Conservation (phyloP, 2,329 filamentous ascomycete species). For the Xenosphaeropsis pyriputrescens region DNA sequence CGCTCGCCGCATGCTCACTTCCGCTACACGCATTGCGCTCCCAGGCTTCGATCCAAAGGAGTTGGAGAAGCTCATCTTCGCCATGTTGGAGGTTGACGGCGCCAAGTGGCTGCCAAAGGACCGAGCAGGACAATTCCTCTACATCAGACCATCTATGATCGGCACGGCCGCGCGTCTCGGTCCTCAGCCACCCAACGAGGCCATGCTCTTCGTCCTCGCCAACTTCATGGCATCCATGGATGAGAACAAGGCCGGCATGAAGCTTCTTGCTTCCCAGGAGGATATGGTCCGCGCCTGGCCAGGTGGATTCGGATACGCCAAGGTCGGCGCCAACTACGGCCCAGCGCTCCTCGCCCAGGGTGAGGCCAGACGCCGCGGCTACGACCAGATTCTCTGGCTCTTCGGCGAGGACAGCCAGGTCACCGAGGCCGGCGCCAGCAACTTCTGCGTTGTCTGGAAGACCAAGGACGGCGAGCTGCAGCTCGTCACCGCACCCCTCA, state of each 20-base stretch:
- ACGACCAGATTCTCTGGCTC: slow-evolving; percentile 83
- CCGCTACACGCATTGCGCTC: slow-evolving; percentile 51
- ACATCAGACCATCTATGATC: slow-evolving; percentile 78
- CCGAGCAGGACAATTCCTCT: slow-evolving; percentile 57
- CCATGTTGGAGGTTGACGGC: slow-evolving; percentile 59
- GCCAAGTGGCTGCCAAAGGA: slow-evolving; percentile 64
- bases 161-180: slow-evolving; percentile 69
- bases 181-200: slow-evolving; percentile 63
- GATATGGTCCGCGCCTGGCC: slow-evolving; percentile 87
- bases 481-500: slow-evolving; percentile 72
- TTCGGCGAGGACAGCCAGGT: slow-evolving; percentile 65
- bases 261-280: slow-evolving; percentile 63
- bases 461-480: slow-evolving; percentile 46
- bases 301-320: slow-evolving; percentile 82
- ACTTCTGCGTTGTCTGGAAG: slow-evolving; percentile 79
- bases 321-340: slow-evolving; percentile 88
- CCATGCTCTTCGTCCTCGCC: slow-evolving; percentile 72
- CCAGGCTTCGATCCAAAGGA: slow-evolving; percentile 59
- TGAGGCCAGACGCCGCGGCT: slow-evolving; percentile 60
- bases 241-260: slow-evolving; percentile 37
- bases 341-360: slow-evolving; percentile 65
- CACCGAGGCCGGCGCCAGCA: slow-evolving; percentile 82
- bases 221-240: slow-evolving; percentile 40
- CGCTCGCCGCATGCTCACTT: slow-evolving; percentile 9
- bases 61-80: slow-evolving; percentile 58